These are phyloP conservation scores for Backusella westeae DNA, from an alignment of 192 early-diverging fungal species.

Conservation along the genomic window DNA sequence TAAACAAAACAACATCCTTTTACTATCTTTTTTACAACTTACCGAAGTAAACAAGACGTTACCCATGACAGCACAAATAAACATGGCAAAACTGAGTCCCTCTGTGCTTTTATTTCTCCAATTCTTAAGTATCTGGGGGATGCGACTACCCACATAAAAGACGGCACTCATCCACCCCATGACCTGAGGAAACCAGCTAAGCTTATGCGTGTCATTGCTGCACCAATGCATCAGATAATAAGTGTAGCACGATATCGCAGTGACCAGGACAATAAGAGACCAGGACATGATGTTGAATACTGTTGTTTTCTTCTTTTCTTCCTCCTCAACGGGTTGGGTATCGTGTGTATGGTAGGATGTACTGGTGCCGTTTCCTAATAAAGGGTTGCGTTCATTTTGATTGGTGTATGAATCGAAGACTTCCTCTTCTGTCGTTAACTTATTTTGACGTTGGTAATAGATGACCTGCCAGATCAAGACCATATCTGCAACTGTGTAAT, in stretches of 20 bases:
- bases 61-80: constrained; percentile 77
- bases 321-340: background rate
- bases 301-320: background rate
- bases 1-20: background rate
- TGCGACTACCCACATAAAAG: constrained; percentile 68
- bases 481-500: constrained; percentile 73
- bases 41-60: constrained; percentile 60
- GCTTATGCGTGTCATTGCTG: background rate
- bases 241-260: background rate
- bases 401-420: constrained; percentile 15
- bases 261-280: constrained; percentile 6
- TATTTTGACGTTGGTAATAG: constrained; percentile 52
- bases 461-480: constrained; percentile 63
- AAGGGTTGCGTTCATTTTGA: background rate
- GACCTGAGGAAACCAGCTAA: constrained; percentile 49
- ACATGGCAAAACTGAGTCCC: constrained; percentile 81
- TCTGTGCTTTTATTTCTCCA: constrained; percentile 66
- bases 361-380: background rate
- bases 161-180: constrained; percentile 74
- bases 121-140: constrained; percentile 86
- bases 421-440: constrained; percentile 34
- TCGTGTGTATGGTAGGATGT: background rate
- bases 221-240: constrained; percentile 9
- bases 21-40: constrained; percentile 9
- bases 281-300: constrained; percentile 11